Conservation (phyloP, 2,329 filamentous ascomycete species). For the Elsinoe ampelina region DNA sequence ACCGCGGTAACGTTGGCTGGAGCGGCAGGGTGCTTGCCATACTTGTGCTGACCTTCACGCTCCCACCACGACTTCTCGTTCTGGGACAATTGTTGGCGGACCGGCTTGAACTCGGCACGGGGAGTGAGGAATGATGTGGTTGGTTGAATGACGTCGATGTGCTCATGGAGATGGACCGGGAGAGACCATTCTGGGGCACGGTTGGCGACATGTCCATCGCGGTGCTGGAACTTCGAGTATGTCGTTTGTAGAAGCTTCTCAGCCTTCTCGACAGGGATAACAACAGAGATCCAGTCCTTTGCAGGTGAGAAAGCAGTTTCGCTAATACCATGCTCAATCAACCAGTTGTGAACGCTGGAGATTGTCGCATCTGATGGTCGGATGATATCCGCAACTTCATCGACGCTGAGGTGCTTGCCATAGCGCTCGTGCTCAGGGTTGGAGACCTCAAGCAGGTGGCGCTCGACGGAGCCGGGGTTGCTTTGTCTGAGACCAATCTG, state of each 20-base stretch:
- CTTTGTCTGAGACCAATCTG: conserved; percentile 52
- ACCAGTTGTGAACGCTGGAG: conserved; percentile 47
- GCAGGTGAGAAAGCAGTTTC: conserved; percentile 39
- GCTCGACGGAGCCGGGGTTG: conserved; percentile 46
- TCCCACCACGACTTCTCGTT: conserved; percentile 16
- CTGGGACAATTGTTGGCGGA: background rate
- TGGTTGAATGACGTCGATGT: conserved; percentile 52
- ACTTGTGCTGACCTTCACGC: conserved; percentile 17
- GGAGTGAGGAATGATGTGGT: conserved; percentile 50
- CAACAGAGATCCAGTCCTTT: conserved; percentile 49
- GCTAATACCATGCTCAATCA: conserved; percentile 44
- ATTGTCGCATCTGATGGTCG: conserved; percentile 44
- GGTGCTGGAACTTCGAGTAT: conserved; percentile 43
- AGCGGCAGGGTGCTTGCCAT: conserved; percentile 7
- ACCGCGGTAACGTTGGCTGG: conserved; percentile 25
- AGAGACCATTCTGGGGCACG: conserved; percentile 51
- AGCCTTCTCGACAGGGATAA: conserved; percentile 41
- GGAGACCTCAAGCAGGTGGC: conserved; percentile 46
- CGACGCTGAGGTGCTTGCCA: conserved; percentile 42
- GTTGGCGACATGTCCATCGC: conserved; percentile 44
- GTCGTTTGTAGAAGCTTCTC: conserved; percentile 46
- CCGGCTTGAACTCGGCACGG: background rate
- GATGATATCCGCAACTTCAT: conserved; percentile 46
- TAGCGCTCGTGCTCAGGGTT: conserved; percentile 46
- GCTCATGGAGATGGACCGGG: conserved; percentile 46